Evolutionary conservation across 176 grass and related monocot genomes (phyloP).

Genomic region (Pharus latifolius): DNA sequence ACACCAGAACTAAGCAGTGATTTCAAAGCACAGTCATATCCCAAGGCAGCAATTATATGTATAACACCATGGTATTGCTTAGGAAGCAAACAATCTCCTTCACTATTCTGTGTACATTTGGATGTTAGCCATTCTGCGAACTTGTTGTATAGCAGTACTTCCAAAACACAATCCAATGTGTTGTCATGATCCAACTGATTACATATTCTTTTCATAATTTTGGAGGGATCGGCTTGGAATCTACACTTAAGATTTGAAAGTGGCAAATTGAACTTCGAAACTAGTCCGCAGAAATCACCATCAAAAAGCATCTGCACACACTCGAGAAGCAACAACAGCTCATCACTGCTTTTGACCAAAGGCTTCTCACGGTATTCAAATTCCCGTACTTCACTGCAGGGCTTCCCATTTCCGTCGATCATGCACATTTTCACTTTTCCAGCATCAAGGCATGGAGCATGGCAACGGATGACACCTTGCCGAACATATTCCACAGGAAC

Average conservation of each 20-base stretch:
- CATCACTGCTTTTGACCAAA: slow-evolving; percentile 34
- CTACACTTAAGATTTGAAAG: not conserved
- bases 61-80: slow-evolving; percentile 60
- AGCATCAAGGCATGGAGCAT: slow-evolving; percentile 40
- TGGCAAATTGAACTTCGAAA: slow-evolving; percentile 17
- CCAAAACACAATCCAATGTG: slow-evolving; percentile 33
- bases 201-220: slow-evolving; percentile 9
- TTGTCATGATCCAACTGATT: slow-evolving; percentile 23
- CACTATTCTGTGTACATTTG: slow-evolving; percentile 34
- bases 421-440: slow-evolving; percentile 69
- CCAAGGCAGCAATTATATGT: slow-evolving; percentile 76
- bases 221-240: slow-evolving; percentile 17
- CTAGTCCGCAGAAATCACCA: slow-evolving; percentile 14
- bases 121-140: slow-evolving; percentile 53
- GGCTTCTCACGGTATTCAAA: slow-evolving; percentile 66
- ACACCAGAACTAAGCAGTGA: slow-evolving; percentile 59
- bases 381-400: slow-evolving; percentile 51
- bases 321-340: slow-evolving; percentile 38
- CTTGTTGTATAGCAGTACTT: slow-evolving; percentile 66
- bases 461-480: slow-evolving; percentile 67
- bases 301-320: slow-evolving; percentile 55
- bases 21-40: slow-evolving; percentile 56
- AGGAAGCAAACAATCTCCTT: slow-evolving; percentile 33
- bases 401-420: slow-evolving; percentile 40
- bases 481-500: slow-evolving; percentile 63